Evolutionary conservation across 2,329 filamentous ascomycete genomes (phyloP), one percentile per base, ranked within the genome.

Genomic region (Diaporthe vexans): DNA sequence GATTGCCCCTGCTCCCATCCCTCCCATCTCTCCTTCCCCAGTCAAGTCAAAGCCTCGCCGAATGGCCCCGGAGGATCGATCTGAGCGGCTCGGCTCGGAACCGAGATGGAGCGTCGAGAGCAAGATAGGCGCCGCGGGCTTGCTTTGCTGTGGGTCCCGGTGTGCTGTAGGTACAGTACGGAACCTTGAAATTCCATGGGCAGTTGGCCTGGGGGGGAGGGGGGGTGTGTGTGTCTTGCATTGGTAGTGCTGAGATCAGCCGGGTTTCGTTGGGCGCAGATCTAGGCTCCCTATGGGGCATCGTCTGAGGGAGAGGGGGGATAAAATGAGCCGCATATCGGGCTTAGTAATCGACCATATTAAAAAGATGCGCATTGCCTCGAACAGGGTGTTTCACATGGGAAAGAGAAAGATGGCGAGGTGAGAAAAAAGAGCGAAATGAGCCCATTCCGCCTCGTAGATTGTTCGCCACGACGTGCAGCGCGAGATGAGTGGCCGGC

Each of bases 241-340:
- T 72, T 52, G 46, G 70, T 72, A 72, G 70, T 72, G 70, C 70
- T 72, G 70, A 72, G 54, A 61, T 72, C 46, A 72, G 70, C 70
- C 48, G 70, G 70, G 51, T 54, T 61, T 63, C 70, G 29, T 33
- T 59, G 43, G 58, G 35, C 56, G 70, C 40, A 61, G 57, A 72
- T 63, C 70, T 63, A 21, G 52, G 46, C 57, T 63, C 63, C 63
- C 33, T 68, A 68, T 54, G 48, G 48, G 48, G 63, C 63, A 68
- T 68, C 63, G 63, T 29, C 46, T 68, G 48, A 26, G 48, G 63
- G 33, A 37, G 63, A 68, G 33, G 63, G 33, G 63, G 33, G n/a
- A 68, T 54, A 29, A 40, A 68, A 68, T 26, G 63, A 68, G 63
- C 63, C 63, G 63, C 63, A 68, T 68, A 33, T 40, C 33, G 63